phyloP scores from a whole-genome alignment of 116 monocot species.

The Trichopus zeylanicus region DNA sequence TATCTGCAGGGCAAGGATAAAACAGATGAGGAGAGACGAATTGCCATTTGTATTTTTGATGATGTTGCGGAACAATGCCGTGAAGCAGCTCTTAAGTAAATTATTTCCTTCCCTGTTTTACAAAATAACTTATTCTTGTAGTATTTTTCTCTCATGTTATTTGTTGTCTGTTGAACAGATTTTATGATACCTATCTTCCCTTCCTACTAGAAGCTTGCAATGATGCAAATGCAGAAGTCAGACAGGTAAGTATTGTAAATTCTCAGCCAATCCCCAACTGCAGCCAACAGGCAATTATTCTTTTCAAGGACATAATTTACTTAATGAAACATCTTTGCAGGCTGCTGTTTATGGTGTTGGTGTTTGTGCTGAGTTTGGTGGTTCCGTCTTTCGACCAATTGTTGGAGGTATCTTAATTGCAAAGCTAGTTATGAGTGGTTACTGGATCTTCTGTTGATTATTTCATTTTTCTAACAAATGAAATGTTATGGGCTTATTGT shows the following conservation, averaged over 20 bases:
- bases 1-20: slow-evolving; percentile 76
- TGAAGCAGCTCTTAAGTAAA: slow-evolving; percentile 83
- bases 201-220: slow-evolving; percentile 89
- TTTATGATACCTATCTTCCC: slow-evolving; percentile 81
- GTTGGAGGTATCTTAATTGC: slow-evolving; percentile 67
- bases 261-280: neutral
- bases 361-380: slow-evolving; percentile 96
- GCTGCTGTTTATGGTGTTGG: slow-evolving; percentile 96
- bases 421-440: neutral
- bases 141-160: neutral
- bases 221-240: slow-evolving; percentile 80
- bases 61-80: slow-evolving; percentile 94
- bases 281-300: neutral
- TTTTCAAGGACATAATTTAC: neutral
- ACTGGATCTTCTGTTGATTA: neutral
- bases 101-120: slow-evolving; percentile 2
- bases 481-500: slow-evolving; percentile 5
- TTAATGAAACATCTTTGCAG: slow-evolving; percentile 20
- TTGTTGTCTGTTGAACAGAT: slow-evolving; percentile 22
- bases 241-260: slow-evolving; percentile 49
- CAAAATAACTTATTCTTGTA: neutral
- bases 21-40: slow-evolving; percentile 81
- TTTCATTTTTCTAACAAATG: neutral
- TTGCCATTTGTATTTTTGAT: slow-evolving; percentile 96
- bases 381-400: slow-evolving; percentile 68